Evolutionary conservation across 2,329 filamentous ascomycete genomes (phyloP).

Genomic region (Rutstroemia sp.): DNA sequence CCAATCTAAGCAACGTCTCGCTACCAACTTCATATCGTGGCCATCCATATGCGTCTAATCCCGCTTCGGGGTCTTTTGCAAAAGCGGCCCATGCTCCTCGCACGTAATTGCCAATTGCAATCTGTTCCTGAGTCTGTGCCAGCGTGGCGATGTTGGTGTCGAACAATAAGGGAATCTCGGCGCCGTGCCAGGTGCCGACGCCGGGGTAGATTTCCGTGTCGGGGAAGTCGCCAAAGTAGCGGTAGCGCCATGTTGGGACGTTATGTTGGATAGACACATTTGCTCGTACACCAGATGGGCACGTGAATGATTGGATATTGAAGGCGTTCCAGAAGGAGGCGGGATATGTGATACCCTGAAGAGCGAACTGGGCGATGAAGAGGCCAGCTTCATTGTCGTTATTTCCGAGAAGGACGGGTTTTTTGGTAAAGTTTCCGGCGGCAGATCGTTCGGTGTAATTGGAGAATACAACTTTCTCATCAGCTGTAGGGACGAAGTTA

Average conservation of each 20-base stretch:
- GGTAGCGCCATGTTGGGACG: constrained; percentile 33
- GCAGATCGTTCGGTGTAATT: constrained; percentile 22
- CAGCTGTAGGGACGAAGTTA: constrained; percentile 24
- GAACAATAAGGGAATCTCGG: constrained; percentile 31
- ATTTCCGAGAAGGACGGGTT: constrained; percentile 29
- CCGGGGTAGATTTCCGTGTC: constrained; percentile 27
- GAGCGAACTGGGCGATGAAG: constrained; percentile 22
- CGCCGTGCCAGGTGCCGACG: constrained; percentile 31
- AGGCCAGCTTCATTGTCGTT: constrained; percentile 30
- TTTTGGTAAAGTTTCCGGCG: constrained; percentile 12
- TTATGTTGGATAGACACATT: constrained; percentile 21
- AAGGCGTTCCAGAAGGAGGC: constrained; percentile 25
- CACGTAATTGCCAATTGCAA: constrained; percentile 29
- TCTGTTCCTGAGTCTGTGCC: constrained; percentile 21
- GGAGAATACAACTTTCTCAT: constrained; percentile 24
- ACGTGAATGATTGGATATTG: constrained; percentile 29
- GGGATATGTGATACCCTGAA: constrained; percentile 16
- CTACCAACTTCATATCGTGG: constrained; percentile 4
- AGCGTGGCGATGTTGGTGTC: constrained; percentile 9
- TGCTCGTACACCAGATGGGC: constrained; percentile 27
- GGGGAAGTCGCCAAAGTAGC: constrained; percentile 33
- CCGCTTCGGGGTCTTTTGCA: constrained; percentile 32
- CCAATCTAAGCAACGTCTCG: constrained; percentile 11
- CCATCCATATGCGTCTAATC: constrained; percentile 27
- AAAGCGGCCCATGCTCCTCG: constrained; percentile 35